Conservation (phyloP, 305 asterid genomes). For the Rubia tinctorum region DNA sequence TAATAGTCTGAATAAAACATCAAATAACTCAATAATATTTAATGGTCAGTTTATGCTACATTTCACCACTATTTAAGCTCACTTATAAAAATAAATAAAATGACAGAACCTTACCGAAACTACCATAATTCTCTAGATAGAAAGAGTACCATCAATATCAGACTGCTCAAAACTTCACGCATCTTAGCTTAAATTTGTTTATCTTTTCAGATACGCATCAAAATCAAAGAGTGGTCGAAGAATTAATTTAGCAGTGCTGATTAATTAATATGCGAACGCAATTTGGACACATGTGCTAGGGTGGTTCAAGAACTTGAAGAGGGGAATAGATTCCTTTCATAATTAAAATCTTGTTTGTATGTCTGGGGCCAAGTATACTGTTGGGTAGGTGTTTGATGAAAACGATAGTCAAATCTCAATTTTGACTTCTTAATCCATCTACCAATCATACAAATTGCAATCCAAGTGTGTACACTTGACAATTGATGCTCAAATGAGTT, state of each 20-base stretch:
- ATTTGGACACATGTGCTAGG: background rate
- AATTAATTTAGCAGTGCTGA: background rate
- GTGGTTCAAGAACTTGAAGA: slow-evolving; percentile 19
- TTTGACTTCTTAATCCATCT: slow-evolving; percentile 33
- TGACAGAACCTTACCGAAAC: no score
- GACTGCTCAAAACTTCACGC: background rate
- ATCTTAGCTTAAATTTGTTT: background rate
- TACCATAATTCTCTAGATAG: no score
- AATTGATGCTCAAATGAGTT: background rate
- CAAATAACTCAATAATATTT: no score
- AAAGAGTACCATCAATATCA: background rate
- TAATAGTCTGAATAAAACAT: no score
- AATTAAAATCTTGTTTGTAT: slow-evolving; percentile 10
- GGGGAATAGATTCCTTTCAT: slow-evolving; percentile 30
- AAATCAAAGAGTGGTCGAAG: slow-evolving; percentile 14
- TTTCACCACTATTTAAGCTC: no score
- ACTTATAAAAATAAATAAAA: no score
- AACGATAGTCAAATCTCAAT: slow-evolving; percentile 60
- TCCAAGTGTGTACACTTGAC: slow-evolving; percentile 11
- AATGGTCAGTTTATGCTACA: no score
- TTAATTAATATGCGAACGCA: background rate
- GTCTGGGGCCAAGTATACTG: slow-evolving; percentile 18
- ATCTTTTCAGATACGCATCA: background rate
- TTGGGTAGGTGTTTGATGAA: slow-evolving; percentile 44
- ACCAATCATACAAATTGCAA: slow-evolving; percentile 20